phyloP scores from a whole-genome alignment of 768 basidiomycete species.

The Calocera viscosa region DNA sequence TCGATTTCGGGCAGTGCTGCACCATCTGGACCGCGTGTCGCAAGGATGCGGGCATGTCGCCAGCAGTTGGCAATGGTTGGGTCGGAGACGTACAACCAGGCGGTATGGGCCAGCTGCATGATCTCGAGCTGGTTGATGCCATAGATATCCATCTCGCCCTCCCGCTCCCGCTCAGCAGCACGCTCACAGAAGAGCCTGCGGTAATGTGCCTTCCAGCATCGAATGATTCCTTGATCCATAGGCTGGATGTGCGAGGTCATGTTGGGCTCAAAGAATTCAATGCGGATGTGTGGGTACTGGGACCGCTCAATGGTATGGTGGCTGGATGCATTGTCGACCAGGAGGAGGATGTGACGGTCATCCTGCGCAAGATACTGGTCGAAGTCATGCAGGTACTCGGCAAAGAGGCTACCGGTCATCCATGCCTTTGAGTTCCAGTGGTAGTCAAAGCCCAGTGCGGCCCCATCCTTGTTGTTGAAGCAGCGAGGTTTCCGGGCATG shows the following conservation, averaged over 20 bases:
- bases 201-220: slow-evolving; percentile 25
- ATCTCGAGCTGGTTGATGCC: slow-evolving; percentile 31
- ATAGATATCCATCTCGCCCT: slow-evolving; percentile 23
- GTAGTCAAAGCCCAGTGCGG: slow-evolving; percentile 28
- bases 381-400: not conserved
- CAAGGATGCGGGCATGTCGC: slow-evolving; percentile 28
- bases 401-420: slow-evolving; percentile 9
- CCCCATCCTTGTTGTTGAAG: slow-evolving; percentile 23
- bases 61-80: slow-evolving; percentile 32
- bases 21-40: not conserved
- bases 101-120: slow-evolving; percentile 28
- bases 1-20: not conserved
- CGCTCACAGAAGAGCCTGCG: slow-evolving; percentile 22
- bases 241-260: slow-evolving; percentile 18
- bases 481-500: slow-evolving; percentile 24
- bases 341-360: slow-evolving; percentile 15
- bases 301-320: slow-evolving; percentile 17
- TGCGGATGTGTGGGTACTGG: slow-evolving; percentile 3
- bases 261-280: slow-evolving; percentile 15
- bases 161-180: slow-evolving; percentile 22
- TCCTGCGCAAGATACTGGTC: not conserved
- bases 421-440: slow-evolving; percentile 12
- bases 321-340: slow-evolving; percentile 14
- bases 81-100: slow-evolving; percentile 28
- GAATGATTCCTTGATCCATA: slow-evolving; percentile 17